These are phyloP conservation scores for Aureobasidium sp. DNA, from an alignment of 2,329 filamentous ascomycete species.

Conservation along the genomic window DNA sequence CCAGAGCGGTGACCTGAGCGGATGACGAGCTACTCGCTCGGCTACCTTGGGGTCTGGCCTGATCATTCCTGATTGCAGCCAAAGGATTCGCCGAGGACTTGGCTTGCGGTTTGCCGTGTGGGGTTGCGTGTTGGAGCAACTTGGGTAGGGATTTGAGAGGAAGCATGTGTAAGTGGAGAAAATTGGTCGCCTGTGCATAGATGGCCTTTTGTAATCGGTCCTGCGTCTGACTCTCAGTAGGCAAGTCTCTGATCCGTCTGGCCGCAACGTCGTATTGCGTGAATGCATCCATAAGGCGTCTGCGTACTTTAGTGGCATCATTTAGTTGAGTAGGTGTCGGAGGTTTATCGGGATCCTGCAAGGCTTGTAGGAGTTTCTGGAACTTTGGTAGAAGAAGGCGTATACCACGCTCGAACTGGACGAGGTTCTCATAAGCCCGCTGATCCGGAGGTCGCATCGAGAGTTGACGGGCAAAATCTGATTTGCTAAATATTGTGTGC, in stretches of 20 bases:
- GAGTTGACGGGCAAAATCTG: conserved; percentile 68
- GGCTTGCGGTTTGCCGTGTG: conserved; percentile 33
- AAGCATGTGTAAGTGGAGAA: conserved; percentile 84
- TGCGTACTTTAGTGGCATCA: conserved; percentile 83
- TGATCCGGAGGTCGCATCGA: conserved; percentile 63
- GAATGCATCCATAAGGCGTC: conserved; percentile 80
- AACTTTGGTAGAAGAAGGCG: conserved; percentile 73
- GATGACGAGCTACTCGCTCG: conserved; percentile 47
- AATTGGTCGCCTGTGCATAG: conserved; percentile 71
- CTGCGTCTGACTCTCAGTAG: conserved; percentile 64
- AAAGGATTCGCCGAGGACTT: conserved; percentile 35
- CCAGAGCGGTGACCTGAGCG: conserved; percentile 52
- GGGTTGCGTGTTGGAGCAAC: conserved; percentile 46
- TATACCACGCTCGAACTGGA: conserved; percentile 84
- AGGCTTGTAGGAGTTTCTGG: conserved; percentile 61
- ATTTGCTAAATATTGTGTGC: conserved; percentile 59
- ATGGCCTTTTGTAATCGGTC: conserved; percentile 69
- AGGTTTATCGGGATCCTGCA: conserved; percentile 64
- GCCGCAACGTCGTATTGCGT: conserved; percentile 79
- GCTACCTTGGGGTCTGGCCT: conserved; percentile 33
- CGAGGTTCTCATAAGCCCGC: conserved; percentile 71
- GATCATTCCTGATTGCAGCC: conserved; percentile 48
- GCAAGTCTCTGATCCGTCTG: conserved; percentile 69
- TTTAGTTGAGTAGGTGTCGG: conserved; percentile 63
- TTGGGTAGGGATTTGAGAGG: conserved; percentile 55